Evolutionary conservation across 768 basidiomycete species (phyloP).

Genomic region (Plicaturopsis crispa): DNA sequence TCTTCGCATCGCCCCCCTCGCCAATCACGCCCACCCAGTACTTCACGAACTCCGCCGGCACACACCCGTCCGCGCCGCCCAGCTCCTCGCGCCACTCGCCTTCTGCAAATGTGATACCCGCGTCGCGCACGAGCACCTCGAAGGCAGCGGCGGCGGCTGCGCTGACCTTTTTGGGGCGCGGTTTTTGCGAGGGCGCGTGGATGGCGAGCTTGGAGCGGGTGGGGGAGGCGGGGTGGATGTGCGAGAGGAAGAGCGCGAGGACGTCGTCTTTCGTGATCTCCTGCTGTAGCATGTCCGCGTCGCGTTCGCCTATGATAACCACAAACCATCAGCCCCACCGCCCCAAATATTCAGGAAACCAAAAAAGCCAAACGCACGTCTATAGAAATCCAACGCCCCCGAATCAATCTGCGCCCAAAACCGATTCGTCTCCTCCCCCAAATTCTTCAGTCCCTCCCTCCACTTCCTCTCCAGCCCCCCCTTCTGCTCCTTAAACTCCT

Average conservation of each 20-base stretch:
- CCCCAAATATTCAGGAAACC: neutral
- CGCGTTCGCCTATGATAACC: constrained; percentile 49
- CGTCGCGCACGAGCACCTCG: constrained; percentile 38
- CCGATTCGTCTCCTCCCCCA: constrained; percentile 67
- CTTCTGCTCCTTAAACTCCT: constrained; percentile 76
- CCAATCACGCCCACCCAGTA: constrained; percentile 51
- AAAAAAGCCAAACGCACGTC: constrained; percentile 46
- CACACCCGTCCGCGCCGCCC: constrained; percentile 45
- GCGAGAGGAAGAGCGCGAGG: constrained; percentile 55
- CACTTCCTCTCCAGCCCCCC: constrained; percentile 70
- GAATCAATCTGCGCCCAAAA: constrained; percentile 68
- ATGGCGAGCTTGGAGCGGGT: constrained; percentile 78
- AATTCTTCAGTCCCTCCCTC: constrained; percentile 83
- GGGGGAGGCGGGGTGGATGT: constrained; percentile 62
- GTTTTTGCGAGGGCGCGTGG: constrained; percentile 70
- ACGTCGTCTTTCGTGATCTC: constrained; percentile 71
- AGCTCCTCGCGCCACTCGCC: constrained; percentile 44
- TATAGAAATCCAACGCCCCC: constrained; percentile 81
- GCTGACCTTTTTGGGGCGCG: constrained; percentile 54
- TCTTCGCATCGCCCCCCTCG: constrained; percentile 30
- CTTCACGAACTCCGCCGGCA: constrained; percentile 48
- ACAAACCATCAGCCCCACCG: neutral
- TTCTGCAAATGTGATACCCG: constrained; percentile 42
- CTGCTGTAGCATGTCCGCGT: constrained; percentile 58
- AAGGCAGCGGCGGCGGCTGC: constrained; percentile 57